Percentiles rank a stretch among this genome's conserved stretches.
phyloP scores from a whole-genome alignment of 352 stramenopile genomes.

The Globisporangium irregulare region DNA sequence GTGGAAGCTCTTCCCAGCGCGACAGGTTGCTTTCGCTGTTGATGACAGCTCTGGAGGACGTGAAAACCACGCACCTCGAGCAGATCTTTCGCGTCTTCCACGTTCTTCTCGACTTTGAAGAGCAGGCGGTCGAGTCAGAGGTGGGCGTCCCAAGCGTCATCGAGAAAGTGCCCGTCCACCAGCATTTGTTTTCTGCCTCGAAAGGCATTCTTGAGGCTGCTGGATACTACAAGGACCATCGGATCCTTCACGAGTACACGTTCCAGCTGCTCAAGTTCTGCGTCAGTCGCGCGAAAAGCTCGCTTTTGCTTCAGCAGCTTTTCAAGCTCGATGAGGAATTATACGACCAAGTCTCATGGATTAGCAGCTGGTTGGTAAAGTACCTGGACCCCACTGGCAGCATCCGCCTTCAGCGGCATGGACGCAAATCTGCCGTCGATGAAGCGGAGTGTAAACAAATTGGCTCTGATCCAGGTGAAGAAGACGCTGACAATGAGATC shows the following conservation, averaged over 20 bases:
- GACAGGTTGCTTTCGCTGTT: conserved; percentile 54
- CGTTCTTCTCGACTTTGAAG: conserved; percentile 33
- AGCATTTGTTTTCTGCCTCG: conserved; percentile 54
- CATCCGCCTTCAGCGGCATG: conserved; percentile 12
- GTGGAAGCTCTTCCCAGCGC: conserved; percentile 19
- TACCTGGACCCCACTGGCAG: conserved; percentile 40
- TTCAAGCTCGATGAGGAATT: conserved; percentile 36
- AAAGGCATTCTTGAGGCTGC: conserved; percentile 56
- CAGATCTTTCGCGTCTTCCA: conserved; percentile 42
- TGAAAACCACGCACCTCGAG: conserved; percentile 47
- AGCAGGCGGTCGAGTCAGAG: not conserved
- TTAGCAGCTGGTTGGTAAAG: conserved; percentile 41
- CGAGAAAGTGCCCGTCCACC: conserved; percentile 25
- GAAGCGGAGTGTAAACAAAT: not conserved
- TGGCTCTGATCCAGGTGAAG: not conserved
- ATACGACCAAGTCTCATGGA: conserved; percentile 35
- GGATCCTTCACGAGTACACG: conserved; percentile 39
- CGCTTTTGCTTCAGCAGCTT: conserved; percentile 32
- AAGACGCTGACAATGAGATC: not conserved
- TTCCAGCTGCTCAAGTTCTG: conserved; percentile 57
- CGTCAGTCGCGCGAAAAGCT: conserved; percentile 27
- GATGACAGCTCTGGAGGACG: conserved; percentile 59
- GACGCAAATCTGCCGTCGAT: not conserved
- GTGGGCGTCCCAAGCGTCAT: not conserved
- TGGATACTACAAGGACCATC: conserved; percentile 59